phyloP scores from a whole-genome alignment of 805 yeast species.

The Ogataea paradorogensis region DNA sequence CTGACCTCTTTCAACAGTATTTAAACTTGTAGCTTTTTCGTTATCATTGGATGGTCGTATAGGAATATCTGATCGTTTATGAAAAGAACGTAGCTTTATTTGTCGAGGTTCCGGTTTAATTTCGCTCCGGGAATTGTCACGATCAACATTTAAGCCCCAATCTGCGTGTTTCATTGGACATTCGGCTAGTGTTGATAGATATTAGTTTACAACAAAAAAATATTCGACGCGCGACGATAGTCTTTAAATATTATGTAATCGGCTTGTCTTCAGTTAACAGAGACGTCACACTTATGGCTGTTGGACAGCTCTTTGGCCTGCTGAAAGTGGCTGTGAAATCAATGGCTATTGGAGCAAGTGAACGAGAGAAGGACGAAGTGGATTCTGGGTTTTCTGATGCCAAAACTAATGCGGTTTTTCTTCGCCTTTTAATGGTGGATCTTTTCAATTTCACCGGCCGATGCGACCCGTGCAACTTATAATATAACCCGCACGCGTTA shows the following conservation, averaged over 20 bases:
- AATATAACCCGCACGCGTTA: constrained; percentile 84
- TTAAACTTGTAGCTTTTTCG: constrained; percentile 9
- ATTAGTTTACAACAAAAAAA: not conserved
- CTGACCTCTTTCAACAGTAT: constrained; percentile 2
- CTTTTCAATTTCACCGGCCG: constrained; percentile 76
- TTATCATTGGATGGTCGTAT: constrained; percentile 1
- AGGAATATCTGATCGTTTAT: not conserved
- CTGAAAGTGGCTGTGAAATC: constrained; percentile 9
- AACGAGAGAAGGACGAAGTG: not conserved
- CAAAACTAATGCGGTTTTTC: constrained; percentile 34
- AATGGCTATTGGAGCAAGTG: constrained; percentile 4
- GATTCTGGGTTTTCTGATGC: not conserved
- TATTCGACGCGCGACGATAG: constrained; percentile 13
- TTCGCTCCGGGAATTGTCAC: not conserved
- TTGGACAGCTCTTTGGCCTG: constrained; percentile 2
- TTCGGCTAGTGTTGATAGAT: not conserved
- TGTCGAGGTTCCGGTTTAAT: not conserved
- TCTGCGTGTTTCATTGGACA: constrained; percentile 13
- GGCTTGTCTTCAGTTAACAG: constrained; percentile 15
- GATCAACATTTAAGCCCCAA: constrained; percentile 7
- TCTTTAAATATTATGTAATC: constrained; percentile 1
- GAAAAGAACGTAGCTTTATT: constrained; percentile 4
- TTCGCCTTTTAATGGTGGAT: constrained; percentile 70
- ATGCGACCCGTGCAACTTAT: constrained; percentile 69
- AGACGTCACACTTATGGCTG: constrained; percentile 16